phyloP scores from a whole-genome alignment of 2,329 filamentous ascomycete species.

The Botrytis elliptica region DNA sequence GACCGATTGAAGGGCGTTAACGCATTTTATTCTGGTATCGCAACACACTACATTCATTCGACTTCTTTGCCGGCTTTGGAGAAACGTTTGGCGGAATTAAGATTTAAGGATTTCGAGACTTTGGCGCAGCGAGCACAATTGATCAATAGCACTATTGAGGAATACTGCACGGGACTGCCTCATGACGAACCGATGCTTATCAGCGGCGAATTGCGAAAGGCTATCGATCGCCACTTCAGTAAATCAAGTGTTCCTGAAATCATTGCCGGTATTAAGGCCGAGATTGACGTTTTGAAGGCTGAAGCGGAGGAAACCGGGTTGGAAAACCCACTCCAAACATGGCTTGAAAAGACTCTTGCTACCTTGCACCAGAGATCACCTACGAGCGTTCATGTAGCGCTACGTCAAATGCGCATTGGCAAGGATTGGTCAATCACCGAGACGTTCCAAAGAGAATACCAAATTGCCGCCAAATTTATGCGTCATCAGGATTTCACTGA shows the following conservation, averaged over 20 bases:
- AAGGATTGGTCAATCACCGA: conserved; percentile 75
- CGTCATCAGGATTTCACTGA: conserved; percentile 84
- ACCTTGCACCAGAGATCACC: conserved; percentile 80
- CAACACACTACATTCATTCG: conserved; percentile 95
- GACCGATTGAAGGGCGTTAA: conserved; percentile 79
- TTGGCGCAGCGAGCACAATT: conserved; percentile 63
- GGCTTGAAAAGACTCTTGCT: conserved; percentile 75
- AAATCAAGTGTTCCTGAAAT: conserved; percentile 68
- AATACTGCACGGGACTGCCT: conserved; percentile 85
- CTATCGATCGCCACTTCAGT: conserved; percentile 82
- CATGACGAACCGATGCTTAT: conserved; percentile 67
- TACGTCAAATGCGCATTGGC: conserved; percentile 78
- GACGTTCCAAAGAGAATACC: conserved; percentile 82
- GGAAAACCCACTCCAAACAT: conserved; percentile 52
- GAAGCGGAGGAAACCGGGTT: conserved; percentile 16
- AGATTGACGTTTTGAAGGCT: conserved; percentile 35
- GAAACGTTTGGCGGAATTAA: conserved; percentile 80
- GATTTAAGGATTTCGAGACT: conserved; percentile 75
- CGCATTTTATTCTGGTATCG: conserved; percentile 85
- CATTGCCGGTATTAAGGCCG: conserved; percentile 51
- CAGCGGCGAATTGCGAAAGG: conserved; percentile 67
- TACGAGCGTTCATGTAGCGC: conserved; percentile 79
- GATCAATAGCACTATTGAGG: conserved; percentile 86
- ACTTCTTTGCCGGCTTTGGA: conserved; percentile 80
- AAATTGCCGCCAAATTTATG: conserved; percentile 88